Evolutionary conservation across 148 eudicot species (phyloP).

Genomic region (Vaccinium myrtillus): DNA sequence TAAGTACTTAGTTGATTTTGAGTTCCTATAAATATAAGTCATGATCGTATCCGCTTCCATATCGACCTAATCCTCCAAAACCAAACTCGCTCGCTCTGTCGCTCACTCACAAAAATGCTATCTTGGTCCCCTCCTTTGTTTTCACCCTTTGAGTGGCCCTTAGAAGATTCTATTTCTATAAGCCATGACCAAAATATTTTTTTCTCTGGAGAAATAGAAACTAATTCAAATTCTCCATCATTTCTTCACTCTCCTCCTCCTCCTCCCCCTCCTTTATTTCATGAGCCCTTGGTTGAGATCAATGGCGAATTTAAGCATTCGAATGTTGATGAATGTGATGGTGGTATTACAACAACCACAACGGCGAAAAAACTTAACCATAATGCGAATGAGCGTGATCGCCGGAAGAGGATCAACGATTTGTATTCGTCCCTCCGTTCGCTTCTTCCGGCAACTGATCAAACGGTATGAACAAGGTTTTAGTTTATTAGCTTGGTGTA

Average conservation of each 20-base stretch:
- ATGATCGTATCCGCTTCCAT: neutral
- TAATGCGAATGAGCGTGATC: constrained; percentile 42
- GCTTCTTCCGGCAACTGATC: constrained; percentile 27
- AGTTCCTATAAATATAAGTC: neutral
- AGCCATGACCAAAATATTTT: constrained; percentile 12
- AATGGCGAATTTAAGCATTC: constrained; percentile 1
- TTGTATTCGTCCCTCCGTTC: constrained; percentile 41
- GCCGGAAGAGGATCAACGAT: constrained; percentile 34
- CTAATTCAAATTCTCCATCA: constrained; percentile 13
- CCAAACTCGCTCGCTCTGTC: neutral
- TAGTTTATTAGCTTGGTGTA: too few relatives aligned
- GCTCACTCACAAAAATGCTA: constrained; percentile 7
- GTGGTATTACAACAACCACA: neutral
- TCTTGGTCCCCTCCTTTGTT: constrained; percentile 20
- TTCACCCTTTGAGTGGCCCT: constrained; percentile 22
- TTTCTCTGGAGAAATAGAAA: constrained; percentile 5
- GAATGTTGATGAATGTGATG: neutral
- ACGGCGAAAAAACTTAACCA: constrained; percentile 29
- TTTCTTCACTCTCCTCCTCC: constrained; percentile 4
- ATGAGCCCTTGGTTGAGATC: neutral
- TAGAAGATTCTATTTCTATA: constrained; percentile 20
- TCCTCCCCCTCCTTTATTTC: neutral
- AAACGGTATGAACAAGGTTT: constrained; percentile 19
- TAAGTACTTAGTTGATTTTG: neutral
- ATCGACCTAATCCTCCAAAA: neutral